Evolutionary conservation across 2,329 filamentous ascomycete species (phyloP), one percentile per base, ranked within the genome.

Genomic region (Botrytis squamosa): DNA sequence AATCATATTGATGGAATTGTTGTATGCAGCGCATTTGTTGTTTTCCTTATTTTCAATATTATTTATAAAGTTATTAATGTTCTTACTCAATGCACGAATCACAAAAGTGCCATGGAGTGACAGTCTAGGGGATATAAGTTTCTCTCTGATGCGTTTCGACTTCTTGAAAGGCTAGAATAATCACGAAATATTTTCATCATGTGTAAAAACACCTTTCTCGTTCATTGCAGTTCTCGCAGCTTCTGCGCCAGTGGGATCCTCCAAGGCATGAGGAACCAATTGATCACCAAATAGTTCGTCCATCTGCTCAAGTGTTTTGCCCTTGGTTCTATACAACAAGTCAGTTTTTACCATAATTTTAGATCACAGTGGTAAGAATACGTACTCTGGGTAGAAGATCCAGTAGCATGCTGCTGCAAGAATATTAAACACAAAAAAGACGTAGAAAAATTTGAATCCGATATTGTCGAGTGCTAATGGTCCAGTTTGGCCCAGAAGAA

Each of bases 391-490:
- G 2, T 82, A 84, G 44, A 83, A 82, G 77, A 86, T 85, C 14
- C 82, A 81, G 75, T 86, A 86, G 57, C 85, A 88, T 25, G 38
- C 62, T 16, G 36, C 22, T 4, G 38, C 38, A 40, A 64, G n/a
- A 8, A 38, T 25, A 16, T 64, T 64, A 12, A 38, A 64, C 14
- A 64, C 36, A 12, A 42, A 38, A 38, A 64, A 64, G 60, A 16
- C 60, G 22, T 64, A 52, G 10, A 64, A 64, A 76, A 86, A 88
- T 22, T 46, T 81, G 75, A 86, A 87, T 0, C 82, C 81, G 7
- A 84, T 86, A n/a, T 85, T 84, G 66, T 86, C 82, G 8, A 91
- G 84, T 73, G 91, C 85, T 2, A 85, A 84, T 0, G 87, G 88
- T 0, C 86, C 88, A 42, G 87, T 85, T 38, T 88, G 83, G 29